Evolutionary conservation across 768 basidiomycete genomes (phyloP), one percentile per base, ranked within the genome.

Genomic region (Boletus huronensis): DNA sequence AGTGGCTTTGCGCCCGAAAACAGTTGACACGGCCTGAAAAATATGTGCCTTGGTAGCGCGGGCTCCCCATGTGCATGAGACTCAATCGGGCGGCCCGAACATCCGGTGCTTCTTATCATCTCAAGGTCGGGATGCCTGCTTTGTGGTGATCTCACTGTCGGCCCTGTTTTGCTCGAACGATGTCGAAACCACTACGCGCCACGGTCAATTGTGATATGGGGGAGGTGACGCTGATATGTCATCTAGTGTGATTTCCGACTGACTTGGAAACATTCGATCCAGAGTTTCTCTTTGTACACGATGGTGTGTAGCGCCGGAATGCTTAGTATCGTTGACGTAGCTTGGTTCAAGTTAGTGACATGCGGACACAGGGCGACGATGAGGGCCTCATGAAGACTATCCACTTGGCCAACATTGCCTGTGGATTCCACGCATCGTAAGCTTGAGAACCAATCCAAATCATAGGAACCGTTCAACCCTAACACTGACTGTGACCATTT

Each of bases 371-470:
- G 81, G 77, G 75, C 6, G 78, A 82, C 34, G 82, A 82, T 32
- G 78, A 77, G 52, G 68, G 69, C 10, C 72, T 82, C 40, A 82
- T 82, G 79, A 73, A 77, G 50, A 78, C 76, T 11, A 81, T 84
- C 28, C 80, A 83, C 58, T 70, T 82, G 16, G 82, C 82, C 0
- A 84, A 85, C 55, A 72, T 86, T 16, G 85, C 85, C 0, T 87
- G 85, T 61, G 85, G 85, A 6, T 85, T 85, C 55, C 86, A 87
- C 61, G 84, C 82, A 21, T 82, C 81, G 81, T 84, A 34, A 55
- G 68, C 29, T 39, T 6, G 40, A 25, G 39, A 35, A 19, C 17
- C 21, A 3, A n/a, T 26, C 38, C n/a, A n/a, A n/a, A n/a, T n/a
- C n/a, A 4, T 10, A 6, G 6, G n/a, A 17, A 28, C 6, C 17